Percentiles rank a stretch among this genome's conserved stretches.
These are phyloP conservation scores for Lyophyllum atratum DNA, from an alignment of 768 basidiomycete species.

Conservation along the genomic window DNA sequence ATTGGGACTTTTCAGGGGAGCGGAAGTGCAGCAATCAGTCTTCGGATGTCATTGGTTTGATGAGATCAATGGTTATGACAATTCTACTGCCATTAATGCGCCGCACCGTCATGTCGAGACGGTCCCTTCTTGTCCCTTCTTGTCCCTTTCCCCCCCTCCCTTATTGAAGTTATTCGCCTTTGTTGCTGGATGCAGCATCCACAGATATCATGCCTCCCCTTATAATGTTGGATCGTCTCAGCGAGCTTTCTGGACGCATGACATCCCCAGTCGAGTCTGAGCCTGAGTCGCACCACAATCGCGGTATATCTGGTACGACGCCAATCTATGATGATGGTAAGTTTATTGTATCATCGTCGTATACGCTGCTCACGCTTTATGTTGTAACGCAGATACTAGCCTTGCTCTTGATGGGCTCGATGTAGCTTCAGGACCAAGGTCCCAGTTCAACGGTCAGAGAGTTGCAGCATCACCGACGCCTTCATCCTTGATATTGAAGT, in stretches of 20 bases:
- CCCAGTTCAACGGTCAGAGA: not conserved
- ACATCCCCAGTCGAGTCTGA: not conserved
- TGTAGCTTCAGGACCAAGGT: not conserved
- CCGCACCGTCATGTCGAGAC: not conserved
- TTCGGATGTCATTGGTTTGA: not conserved
- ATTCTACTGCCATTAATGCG: not conserved
- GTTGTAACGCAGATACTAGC: not conserved
- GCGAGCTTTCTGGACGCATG: not conserved
- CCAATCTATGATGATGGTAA: not conserved
- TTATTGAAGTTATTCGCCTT: not conserved
- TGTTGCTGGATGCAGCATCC: not conserved
- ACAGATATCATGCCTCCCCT: not conserved
- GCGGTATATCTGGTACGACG: not conserved
- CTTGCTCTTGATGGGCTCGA: not conserved
- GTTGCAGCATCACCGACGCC: not conserved
- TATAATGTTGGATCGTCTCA: not conserved
- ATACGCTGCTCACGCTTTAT: not conserved
- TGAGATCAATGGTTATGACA: conserved; percentile 8
- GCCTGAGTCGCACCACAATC: not conserved
- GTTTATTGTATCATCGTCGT: not conserved
- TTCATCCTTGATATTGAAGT: not conserved
- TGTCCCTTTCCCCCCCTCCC: not conserved
- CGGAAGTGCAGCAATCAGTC: not conserved
- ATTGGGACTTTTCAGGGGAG: not conserved
- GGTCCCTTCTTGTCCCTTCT: not conserved